Conservation (phyloP, 306 rosid species). For the Quercus bicolor region DNA sequence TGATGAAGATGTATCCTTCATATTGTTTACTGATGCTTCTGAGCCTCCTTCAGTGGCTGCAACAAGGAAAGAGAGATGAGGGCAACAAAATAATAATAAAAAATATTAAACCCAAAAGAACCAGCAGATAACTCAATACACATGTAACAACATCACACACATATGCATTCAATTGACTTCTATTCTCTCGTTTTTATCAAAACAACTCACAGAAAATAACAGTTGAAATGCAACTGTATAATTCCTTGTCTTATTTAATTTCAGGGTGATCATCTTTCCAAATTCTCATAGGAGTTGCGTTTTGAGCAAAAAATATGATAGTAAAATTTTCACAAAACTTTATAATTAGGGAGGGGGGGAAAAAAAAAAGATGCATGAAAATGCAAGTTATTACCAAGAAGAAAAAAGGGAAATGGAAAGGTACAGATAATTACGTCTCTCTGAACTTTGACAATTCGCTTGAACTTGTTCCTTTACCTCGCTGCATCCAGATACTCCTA, state of each 20-base stretch:
- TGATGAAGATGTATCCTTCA: constrained; percentile 36
- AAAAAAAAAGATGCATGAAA: not conserved
- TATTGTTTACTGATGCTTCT: constrained; percentile 35
- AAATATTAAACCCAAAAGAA: constrained; percentile 21
- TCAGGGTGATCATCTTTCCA: not conserved
- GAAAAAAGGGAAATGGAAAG: constrained; percentile 12
- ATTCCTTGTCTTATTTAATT: not conserved
- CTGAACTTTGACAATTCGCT: constrained; percentile 48
- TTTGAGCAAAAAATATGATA: not conserved
- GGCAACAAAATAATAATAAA: constrained; percentile 24
- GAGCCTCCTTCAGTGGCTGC: constrained; percentile 44
- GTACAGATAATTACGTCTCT: constrained; percentile 47
- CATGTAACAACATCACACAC: constrained; percentile 8
- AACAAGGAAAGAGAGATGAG: constrained; percentile 25
- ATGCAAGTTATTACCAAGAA: not conserved
- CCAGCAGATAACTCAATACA: not conserved
- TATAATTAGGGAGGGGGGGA: too few relatives aligned
- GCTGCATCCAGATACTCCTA: constrained; percentile 30
- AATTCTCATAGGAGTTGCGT: not conserved
- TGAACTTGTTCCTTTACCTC: constrained; percentile 45
- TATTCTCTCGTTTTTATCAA: not conserved
- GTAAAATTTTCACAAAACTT: too few relatives aligned
- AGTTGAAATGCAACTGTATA: not conserved
- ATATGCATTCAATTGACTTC: not conserved
- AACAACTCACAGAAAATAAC: not conserved